Base-by-base conservation (phyloP, 1,139 yeast genomes). In the Pichia sorboxylosa region DNA sequence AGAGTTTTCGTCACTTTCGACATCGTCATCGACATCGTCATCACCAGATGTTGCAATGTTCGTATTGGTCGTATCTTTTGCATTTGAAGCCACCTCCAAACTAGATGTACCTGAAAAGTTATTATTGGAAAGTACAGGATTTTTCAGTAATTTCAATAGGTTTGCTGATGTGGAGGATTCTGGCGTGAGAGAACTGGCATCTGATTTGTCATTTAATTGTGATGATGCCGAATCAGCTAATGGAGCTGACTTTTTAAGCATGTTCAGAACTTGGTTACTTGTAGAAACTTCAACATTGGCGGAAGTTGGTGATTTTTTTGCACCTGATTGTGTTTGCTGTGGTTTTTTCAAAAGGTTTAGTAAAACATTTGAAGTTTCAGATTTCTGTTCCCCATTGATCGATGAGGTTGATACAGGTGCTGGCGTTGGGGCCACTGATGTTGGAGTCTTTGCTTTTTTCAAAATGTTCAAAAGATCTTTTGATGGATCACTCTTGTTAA, bases 281-380 rank as follows among this genome's bases (percentile, higher is more conserved):
- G n/a, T n/a, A n/a, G n/a, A n/a, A n/a, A n/a, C n/a, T n/a, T n/a
- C n/a, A n/a, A n/a, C n/a, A n/a, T n/a, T n/a, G n/a, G n/a, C n/a
- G n/a, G n/a, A n/a, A n/a, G n/a, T n/a, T n/a, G n/a, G n/a, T n/a
- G n/a, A n/a, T n/a, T n/a, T n/a, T n/a, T n/a, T n/a, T n/a, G n/a
- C n/a, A n/a, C n/a, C 10, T 19, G 29, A 6, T n/a, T 6, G 10
- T 19, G 26, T 14, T n/a, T 10, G 10, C 20, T 36, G 32, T 18
- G 43, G 31, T 9, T 30, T 32, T 20, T 40, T 40, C 31, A 41
- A 34, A 13, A 42, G 17, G 28, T 35, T 29, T n/a, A 42, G 31
- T 16, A 37, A 28, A n/a, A 22, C 17, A 18, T 35, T 29, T 18
- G 44, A 35, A 2, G 37, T 23, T 17, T 39, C 31, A 10, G 21